Conservation (phyloP, 768 basidiomycete species). For the Amanita thiersii region DNA sequence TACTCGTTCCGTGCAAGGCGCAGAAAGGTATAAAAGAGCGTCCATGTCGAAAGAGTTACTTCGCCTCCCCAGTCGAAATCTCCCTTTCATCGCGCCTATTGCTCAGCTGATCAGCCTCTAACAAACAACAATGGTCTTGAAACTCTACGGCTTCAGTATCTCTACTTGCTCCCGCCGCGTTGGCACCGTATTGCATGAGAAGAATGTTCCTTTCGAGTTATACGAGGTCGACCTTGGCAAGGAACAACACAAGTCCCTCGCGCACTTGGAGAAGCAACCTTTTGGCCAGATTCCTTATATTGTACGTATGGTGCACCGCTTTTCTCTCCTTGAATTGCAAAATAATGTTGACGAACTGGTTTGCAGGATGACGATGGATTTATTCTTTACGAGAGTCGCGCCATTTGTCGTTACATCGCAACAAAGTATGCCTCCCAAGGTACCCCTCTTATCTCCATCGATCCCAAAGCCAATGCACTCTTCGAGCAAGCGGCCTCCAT, state of each 20-base stretch:
- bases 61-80: too few relatives aligned
- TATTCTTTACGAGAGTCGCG: conserved; percentile 48
- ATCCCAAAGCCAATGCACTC: conserved; percentile 19
- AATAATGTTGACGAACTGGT: neutral
- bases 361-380: conserved; percentile 56
- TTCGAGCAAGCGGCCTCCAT: conserved; percentile 40
- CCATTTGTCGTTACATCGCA: conserved; percentile 43
- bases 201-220: conserved; percentile 39
- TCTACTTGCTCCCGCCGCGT: conserved; percentile 45
- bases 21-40: too few relatives aligned
- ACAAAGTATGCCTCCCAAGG: conserved; percentile 37
- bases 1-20: too few relatives aligned
- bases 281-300: conserved; percentile 36
- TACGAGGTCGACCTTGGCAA: conserved; percentile 27
- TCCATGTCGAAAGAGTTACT: too few relatives aligned
- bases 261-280: conserved; percentile 34
- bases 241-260: conserved; percentile 31
- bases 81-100: too few relatives aligned
- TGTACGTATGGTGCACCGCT: conserved; percentile 11
- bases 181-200: conserved; percentile 34
- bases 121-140: too few relatives aligned
- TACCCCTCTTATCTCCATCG: conserved; percentile 29
- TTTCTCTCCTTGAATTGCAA: neutral
- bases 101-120: too few relatives aligned
- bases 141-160: conserved; percentile 27